Evolutionary conservation across 106 monocot species (phyloP).

Genomic region (Allium sativum): DNA sequence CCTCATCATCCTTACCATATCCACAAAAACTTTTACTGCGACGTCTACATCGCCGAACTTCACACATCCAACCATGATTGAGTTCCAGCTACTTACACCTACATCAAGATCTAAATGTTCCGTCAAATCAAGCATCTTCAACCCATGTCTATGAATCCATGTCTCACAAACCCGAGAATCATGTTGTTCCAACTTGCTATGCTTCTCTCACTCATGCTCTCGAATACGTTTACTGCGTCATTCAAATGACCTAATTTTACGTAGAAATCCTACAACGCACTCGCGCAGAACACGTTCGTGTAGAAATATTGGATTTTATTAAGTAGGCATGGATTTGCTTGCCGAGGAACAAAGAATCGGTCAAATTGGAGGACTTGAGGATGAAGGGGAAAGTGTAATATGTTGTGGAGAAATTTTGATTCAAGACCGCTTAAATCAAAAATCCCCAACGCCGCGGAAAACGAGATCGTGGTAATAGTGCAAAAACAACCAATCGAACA

Average conservation of each 20-base stretch:
- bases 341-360: conserved; percentile 16
- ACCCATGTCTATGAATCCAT: conserved; percentile 24
- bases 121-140: conserved; percentile 24
- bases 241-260: conserved; percentile 3
- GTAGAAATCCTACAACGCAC: background rate
- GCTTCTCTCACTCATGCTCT: conserved; percentile 38
- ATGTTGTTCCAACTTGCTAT: conserved; percentile 38
- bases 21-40: background rate
- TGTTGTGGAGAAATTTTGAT: too few relatives aligned
- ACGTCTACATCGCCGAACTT: conserved; percentile 1
- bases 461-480: too few relatives aligned
- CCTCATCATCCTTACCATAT: background rate
- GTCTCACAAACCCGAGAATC: conserved; percentile 22
- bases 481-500: too few relatives aligned
- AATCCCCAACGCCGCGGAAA: too few relatives aligned
- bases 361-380: background rate
- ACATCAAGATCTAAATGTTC: conserved; percentile 10
- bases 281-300: conserved; percentile 36
- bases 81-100: conserved; percentile 32
- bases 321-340: conserved; percentile 43
- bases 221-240: conserved; percentile 23
- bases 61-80: conserved; percentile 21
- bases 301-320: conserved; percentile 18
- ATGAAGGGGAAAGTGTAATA: conserved; percentile 4
- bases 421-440: too few relatives aligned